Conservation (phyloP, 108 stramenopile species). For the Nitzschia putrida region DNA sequence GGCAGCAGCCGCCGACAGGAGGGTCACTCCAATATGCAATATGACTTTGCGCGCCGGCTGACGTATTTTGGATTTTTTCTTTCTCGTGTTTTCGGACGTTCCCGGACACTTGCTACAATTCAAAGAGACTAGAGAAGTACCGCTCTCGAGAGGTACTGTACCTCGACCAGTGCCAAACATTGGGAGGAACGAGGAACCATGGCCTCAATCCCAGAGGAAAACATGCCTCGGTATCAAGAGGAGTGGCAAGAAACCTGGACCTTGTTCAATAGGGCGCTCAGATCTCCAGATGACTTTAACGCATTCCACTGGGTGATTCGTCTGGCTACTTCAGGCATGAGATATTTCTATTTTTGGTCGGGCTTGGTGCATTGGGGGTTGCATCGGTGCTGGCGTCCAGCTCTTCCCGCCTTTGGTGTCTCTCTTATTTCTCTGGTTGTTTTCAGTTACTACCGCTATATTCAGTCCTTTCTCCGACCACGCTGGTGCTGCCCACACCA, state of each 20-base stretch:
- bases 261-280: conserved; percentile 59
- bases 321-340: conserved; percentile 18
- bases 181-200: no score
- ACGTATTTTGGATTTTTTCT: no score
- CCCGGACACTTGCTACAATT: no score
- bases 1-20: no score
- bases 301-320: conserved; percentile 63
- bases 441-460: conserved; percentile 23
- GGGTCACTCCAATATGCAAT: no score
- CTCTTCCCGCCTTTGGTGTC: conserved; percentile 39
- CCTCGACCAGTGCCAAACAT: no score
- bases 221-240: conserved; percentile 1
- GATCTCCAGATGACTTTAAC: conserved; percentile 69
- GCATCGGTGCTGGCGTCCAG: conserved; percentile 33
- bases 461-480: conserved; percentile 38
- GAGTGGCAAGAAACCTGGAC: conserved; percentile 55
- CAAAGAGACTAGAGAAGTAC: no score
- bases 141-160: no score
- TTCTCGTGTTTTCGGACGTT: no score
- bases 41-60: no score
- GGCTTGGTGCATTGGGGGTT: conserved; percentile 26
- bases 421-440: conserved; percentile 27
- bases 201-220: background rate
- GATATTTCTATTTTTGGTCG: conserved; percentile 14
- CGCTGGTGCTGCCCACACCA: conserved; percentile 35